Evolutionary conservation across 176 grass and related monocot species (phyloP).

Genomic region (Triticum turgidum): DNA sequence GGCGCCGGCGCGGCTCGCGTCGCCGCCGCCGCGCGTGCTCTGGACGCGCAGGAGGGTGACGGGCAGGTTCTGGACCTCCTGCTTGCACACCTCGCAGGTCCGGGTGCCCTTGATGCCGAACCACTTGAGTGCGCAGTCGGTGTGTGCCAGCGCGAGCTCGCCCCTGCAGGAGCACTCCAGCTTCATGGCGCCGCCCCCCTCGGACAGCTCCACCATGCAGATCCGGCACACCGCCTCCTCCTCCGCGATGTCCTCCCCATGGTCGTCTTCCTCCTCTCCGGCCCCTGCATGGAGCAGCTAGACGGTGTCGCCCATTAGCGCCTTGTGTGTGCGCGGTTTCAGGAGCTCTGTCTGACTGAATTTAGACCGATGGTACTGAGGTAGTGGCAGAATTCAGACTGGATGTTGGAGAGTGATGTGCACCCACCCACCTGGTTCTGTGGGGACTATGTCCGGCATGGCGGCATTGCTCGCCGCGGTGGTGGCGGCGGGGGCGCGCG

Average conservation of each 20-base stretch:
- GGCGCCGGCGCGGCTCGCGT: background rate
- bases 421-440: conserved; percentile 46
- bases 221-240: conserved; percentile 96
- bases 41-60: conserved; percentile 75
- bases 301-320: background rate
- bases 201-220: conserved; percentile 76
- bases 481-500: background rate
- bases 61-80: conserved; percentile 80
- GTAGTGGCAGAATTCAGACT: background rate
- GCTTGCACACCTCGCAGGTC: conserved; percentile 83
- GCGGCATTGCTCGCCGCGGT: conserved; percentile 1
- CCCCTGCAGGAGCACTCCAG: conserved; percentile 85
- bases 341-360: background rate
- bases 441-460: conserved; percentile 37
- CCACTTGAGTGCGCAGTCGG: conserved; percentile 88
- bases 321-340: background rate
- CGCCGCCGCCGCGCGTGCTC: background rate
- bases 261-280: conserved; percentile 23
- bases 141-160: conserved; percentile 79
- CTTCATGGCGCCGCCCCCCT: conserved; percentile 68
- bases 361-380: background rate
- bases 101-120: conserved; percentile 83
- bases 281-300: conserved; percentile 31
- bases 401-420: background rate
- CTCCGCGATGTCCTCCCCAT: conserved; percentile 76